Evolutionary conservation across 139 green algal species (phyloP), one percentile per base, ranked within the genome.

Genomic region (Eudorina sp.): DNA sequence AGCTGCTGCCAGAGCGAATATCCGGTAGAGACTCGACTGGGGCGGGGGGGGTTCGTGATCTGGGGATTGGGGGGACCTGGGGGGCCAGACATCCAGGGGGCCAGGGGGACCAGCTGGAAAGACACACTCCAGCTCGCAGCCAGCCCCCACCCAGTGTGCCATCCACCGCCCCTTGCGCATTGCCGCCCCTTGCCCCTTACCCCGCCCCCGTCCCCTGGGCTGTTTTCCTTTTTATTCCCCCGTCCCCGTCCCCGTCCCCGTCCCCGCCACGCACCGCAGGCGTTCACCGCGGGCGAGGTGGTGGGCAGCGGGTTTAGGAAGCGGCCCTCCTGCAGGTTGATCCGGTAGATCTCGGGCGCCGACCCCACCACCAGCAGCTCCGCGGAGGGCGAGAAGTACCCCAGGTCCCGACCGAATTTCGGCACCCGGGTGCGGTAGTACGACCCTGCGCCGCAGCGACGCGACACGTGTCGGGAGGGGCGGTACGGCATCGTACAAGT

Each of bases 321-420:
- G 27, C 96, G 94, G 0, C 98, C 97, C 90, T 99, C 96, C 21
- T 91, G 89, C 83, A 99, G 93, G 90, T 96, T 98, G 14, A 99
- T 80, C 51, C 96, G 92, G 90, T 96, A 97, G 53, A 92, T 58
- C 89, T 99, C 96, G 13, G 95, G 87, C 0, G 95, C 89, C 13
- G 92, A 97, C 31, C 94, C 96, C 4, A 89, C 95, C 27, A 99
- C 92, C 69, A 98, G 51, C 46, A 99, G 92, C 89, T 99, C 96
- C 23, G 94, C 95, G 5, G 93, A 90, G 84, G 89, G 91, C 21
- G 94, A 89, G 46, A 90, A 90, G 91, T 99, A 99, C 0, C 95
- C 94, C 46, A 99, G 79, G 88, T 97, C 95, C 4, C 98, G 92
- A 40, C 98, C 97, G 77, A 86, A 90, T 64, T 89, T 90, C 31